Evolutionary conservation across 2,329 filamentous ascomycete genomes (phyloP).

Genomic region (Neofusicoccum cordaticola): DNA sequence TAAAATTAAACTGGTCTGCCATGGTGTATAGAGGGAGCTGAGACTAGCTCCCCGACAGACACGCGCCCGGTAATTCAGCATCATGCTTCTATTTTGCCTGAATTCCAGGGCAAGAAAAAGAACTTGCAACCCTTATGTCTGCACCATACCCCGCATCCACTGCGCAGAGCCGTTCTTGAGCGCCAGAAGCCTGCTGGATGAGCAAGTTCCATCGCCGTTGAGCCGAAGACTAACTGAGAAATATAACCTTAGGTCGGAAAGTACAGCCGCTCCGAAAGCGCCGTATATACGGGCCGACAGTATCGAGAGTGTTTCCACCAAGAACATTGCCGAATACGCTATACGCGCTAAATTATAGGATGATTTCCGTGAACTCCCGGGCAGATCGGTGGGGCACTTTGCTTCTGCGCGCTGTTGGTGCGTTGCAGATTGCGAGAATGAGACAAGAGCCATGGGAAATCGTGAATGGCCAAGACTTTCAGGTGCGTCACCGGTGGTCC

Average conservation of each 20-base stretch:
- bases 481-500: background rate
- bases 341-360: background rate
- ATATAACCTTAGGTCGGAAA: too few species aligned
- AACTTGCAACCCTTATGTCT: background rate
- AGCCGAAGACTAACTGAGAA: too few species aligned
- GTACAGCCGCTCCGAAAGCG: background rate
- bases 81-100: background rate
- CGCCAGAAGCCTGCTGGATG: too few species aligned
- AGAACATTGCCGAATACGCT: background rate
- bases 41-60: background rate
- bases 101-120: background rate
- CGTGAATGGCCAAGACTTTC: background rate
- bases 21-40: background rate
- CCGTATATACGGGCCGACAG: background rate
- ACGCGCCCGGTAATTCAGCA: background rate
- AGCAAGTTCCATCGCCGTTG: too few species aligned
- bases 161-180: background rate
- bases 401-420: too few species aligned
- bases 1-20: background rate
- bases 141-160: background rate
- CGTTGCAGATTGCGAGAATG: background rate
- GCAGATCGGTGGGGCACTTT: too few species aligned
- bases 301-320: background rate
- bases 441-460: background rate
- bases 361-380: too few species aligned